Evolutionary conservation across 2,329 filamentous ascomycete species (phyloP), one percentile per base, ranked within the genome.

Genomic region (Fusarium staphyleae): DNA sequence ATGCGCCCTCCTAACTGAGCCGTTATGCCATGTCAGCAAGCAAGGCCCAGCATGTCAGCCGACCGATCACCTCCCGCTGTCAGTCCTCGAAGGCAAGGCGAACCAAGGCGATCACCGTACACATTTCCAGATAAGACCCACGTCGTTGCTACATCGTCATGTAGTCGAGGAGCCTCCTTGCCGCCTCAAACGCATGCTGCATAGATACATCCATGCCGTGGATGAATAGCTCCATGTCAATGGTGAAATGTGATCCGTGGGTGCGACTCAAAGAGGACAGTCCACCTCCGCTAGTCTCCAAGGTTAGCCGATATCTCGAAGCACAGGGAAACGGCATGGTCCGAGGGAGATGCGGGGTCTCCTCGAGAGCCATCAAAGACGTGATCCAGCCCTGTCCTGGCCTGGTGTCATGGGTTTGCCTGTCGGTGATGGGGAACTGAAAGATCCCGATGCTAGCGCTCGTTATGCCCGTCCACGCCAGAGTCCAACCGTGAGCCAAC

Each of bases 21-120:
- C 30, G 47, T 36, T 24, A 37, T 53, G 40, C 34, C 45, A 36
- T 45, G 55, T 43, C 36, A 52, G 30, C 24, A 43, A 51, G 46
- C 35, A 52, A 52, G 40, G 34, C 32, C 42, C n/a, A 44, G n/a
- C 16, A 22, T 16, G 49, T 63, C 59, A 63, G 41, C 24, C 48
- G 48, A 63, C 50, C 18, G 33, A 19, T 28, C 37, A 54, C 56
- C 48, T 50, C 61, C 45, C 30, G 22, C 48, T 35, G 14, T 50
- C 45, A 44, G 34, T 32, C 29, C 19, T 40, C 35, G 47, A 45
- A 43, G 29, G 11, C 16, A 19, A 14, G 24, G 18, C 29, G 34
- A 32, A 49, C 37, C 35, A 58, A 40, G 5, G 22, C 16, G 39
- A 50, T 50, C 44, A 15, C 19, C 22, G 14, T 24, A 28, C 4